Evolutionary conservation across 1,139 yeast species (phyloP), one percentile per base, ranked within the genome.

Genomic region (Yamadazyma friedrichii): DNA sequence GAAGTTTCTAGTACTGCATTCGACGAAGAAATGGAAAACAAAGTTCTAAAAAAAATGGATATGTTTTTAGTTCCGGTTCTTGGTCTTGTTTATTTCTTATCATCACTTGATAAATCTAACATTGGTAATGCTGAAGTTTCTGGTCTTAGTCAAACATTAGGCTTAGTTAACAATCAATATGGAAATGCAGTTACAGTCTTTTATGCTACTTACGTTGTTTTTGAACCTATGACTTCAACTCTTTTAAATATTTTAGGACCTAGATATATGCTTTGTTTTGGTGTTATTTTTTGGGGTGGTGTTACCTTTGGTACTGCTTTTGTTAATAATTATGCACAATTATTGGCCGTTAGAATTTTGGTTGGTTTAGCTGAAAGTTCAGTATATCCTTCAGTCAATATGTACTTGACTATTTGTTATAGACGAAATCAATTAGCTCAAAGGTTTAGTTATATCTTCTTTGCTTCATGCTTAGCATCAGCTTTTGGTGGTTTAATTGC

Each of bases 161-260:
- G 20, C 6, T 42, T 54, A 27, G 49, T 48, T 8, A 65, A 67
- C 2, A 63, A 67, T 43, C 61, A 69, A 42, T 70, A 62, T 46
- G 62, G 69, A 24, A 59, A 69, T 45, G 54, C 65, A 26, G 65
- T 70, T 9, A 66, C 74, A 4, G 64, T 65, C 15, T 62, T 68
- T 42, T 68, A 64, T 42, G 68, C 63, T 36, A 70, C 75, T 1
- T 71, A 70, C 44, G 64, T 74, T 36, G 59, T 68, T 40, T 74
- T 71, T 16, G 77, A 69, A 40, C 74, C 76, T 2, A 46, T 71
- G 26, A 63, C 64, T 28, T 61, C 70, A 0, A 53, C 58, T 40
- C 49, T 58, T 29, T 56, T 70, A 36, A 74, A 68, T 42, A 39
- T 20, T 9, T 13, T 35, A 6, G 42, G 42, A 12, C 36, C 42